Base-by-base conservation (phyloP, 257 asterid species). In the Solanum pennellii region DNA sequence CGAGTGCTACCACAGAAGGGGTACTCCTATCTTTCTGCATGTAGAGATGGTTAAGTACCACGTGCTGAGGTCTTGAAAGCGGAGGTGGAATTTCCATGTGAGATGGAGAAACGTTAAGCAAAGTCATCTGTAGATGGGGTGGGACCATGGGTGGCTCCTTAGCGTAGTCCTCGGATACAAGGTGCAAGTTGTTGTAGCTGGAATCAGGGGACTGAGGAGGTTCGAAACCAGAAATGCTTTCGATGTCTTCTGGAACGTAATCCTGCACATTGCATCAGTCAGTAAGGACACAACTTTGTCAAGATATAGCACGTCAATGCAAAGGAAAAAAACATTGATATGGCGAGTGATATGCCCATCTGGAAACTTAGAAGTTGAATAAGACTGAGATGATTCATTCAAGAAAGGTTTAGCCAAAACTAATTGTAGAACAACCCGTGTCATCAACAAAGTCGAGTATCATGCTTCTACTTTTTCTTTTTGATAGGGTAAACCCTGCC, bases 31-130 rank as follows among this genome's bases (percentile, higher is more conserved):
- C 99, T 89, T 94, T 94, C 88, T 97, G 99, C 98, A 97, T 96
- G 97, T 95, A 97, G 77, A 97, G 99, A 90, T 97, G 99, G 91
- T 97, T 97, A 27, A 97, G 96, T 77, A 97, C 95, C n/a, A 96
- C 99, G 21, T 97, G 99, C 90, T 95, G 99, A 37, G 99, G 99
- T 89, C 98, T 93, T 12, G 99, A 94, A 89, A 91, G 91, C 21
- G 99, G 95, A 60, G 27, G 97, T 8, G 94, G 96, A 73, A 97
- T 93, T 90, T 97, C 99, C 98, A 94, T 91, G 65, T 95, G 97
- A 59, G 96, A 86, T 8, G 98, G 88, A 4, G 99, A 98, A 12
- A 95, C 95, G 7, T 97, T 96, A 23, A 97, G 97, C 93, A 95
- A 87, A 8, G 97, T 95, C 93, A 87, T 85, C 83, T 94, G 97